Percentiles rank a stretch among this genome's conserved stretches.
These are phyloP conservation scores for Bidens hawaiensis DNA, from an alignment of 140 eudicot species.

Conservation along the genomic window DNA sequence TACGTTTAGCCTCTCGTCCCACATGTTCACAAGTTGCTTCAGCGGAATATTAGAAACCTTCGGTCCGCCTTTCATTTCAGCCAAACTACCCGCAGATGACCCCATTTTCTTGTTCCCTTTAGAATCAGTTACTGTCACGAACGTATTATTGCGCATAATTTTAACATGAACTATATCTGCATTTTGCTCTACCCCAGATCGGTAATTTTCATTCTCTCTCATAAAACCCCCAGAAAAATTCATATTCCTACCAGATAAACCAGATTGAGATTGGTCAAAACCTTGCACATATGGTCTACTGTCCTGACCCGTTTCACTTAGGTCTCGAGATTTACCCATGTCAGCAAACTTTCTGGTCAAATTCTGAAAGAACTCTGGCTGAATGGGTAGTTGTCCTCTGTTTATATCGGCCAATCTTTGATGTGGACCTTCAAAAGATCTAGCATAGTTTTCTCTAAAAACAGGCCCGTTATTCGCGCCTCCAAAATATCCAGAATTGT, in stretches of 20 bases:
- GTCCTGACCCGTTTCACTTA: conserved; percentile 18
- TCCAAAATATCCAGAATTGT: conserved; percentile 6
- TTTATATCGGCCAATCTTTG: not conserved
- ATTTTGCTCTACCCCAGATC: conserved; percentile 39
- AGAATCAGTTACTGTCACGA: conserved; percentile 75
- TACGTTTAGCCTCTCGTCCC: conserved; percentile 58
- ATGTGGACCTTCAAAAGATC: not conserved
- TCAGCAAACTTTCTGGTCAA: conserved; percentile 11
- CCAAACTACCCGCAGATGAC: conserved; percentile 44
- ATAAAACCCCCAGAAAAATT: conserved; percentile 29
- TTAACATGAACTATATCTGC: conserved; percentile 75
- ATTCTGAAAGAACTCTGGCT: not conserved
- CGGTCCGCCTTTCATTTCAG: conserved; percentile 59
- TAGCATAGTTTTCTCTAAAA: conserved; percentile 5
- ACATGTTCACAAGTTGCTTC: conserved; percentile 87
- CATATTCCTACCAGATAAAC: conserved; percentile 13
- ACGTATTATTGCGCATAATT: conserved; percentile 68
- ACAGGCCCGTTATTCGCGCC: conserved; percentile 6
- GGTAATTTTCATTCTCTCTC: conserved; percentile 18
- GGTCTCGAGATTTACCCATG: not conserved
- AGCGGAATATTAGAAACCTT: conserved; percentile 59
- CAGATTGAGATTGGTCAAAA: not conserved
- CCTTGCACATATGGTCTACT: conserved; percentile 15
- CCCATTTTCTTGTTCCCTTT: conserved; percentile 75
- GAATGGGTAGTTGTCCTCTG: not conserved